Evolutionary conservation across 345 rosid species (phyloP), one percentile per base, ranked within the genome.

Genomic region (Schrenkiella parvula): DNA sequence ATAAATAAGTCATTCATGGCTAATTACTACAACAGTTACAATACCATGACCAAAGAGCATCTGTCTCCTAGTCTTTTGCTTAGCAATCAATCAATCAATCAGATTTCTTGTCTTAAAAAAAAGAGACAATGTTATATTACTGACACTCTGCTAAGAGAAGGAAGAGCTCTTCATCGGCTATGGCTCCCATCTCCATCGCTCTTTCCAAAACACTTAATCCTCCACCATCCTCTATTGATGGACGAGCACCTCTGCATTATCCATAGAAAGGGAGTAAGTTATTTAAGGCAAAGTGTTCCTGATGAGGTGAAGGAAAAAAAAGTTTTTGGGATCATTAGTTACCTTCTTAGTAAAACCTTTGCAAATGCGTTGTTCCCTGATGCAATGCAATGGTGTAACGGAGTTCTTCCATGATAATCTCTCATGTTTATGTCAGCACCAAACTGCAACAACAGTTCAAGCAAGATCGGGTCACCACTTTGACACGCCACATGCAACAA

Each of bases 161-260:
- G 67, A 92, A 89, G 22, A 92, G 82, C 70, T 89, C 85, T 72
- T 89, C 98, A 34, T 92, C 93, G 2, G 89, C 73, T 46, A 92
- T 89, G 34, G 98, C 90, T 68, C 98, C 98, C 79, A 84, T 88
- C 79, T 89, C 98, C 98, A 89, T 92, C 17, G 92, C 90, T 73
- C 98, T 88, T 72, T 89, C 98, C 64, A 92, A 75, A 14, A 83
- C 88, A 69, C 82, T 86, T 58, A 84, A 81, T 10, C 98, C 96
- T 48, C 85, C 85, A 8, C 80, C 83, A 70, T 92, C 98, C 75
- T 80, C 85, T 64, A 86, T 68, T 0, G 86, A 84, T 23, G 92
- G 82, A 28, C 84, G 75, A 18, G 88, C 90, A 13, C 96, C 98
- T 73, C 96, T 91, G 88, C 76, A 52, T 25, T 13, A 6, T 39